A percentile compares a stretch with the other conserved stretches of the same genome.
phyloP scores from a whole-genome alignment of 495 filamentous ascomycete genomes.

The Penicillium silybi region DNA sequence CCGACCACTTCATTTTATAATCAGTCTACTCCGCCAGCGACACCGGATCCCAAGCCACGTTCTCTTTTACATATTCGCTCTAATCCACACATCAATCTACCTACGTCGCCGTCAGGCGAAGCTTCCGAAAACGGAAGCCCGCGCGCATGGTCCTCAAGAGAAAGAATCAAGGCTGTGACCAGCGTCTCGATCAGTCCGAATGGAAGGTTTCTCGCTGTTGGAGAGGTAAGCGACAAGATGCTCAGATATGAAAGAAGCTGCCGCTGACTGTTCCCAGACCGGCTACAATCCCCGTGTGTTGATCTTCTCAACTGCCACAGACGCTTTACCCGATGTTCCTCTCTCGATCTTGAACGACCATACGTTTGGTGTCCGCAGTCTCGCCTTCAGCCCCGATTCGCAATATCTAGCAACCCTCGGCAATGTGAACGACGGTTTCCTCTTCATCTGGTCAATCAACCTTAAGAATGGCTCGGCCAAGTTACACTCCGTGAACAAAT shows the following conservation, averaged over 20 bases:
- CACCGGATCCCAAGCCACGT: constrained; percentile 38
- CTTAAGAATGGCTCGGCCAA: constrained; percentile 76
- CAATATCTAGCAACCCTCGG: constrained; percentile 86
- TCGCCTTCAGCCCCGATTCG: constrained; percentile 86
- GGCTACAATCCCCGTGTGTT: constrained; percentile 90
- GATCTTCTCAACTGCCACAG: constrained; percentile 75
- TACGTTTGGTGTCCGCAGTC: constrained; percentile 78
- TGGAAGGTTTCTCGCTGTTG: constrained; percentile 84
- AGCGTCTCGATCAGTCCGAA: constrained; percentile 88
- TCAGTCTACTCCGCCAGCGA: constrained; percentile 57
- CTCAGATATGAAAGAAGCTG: background rate
- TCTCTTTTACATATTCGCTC: constrained; percentile 31
- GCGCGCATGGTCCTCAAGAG: constrained; percentile 78
- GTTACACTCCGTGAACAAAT: constrained; percentile 90
- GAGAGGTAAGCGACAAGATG: constrained; percentile 46
- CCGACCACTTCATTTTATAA: constrained; percentile 49
- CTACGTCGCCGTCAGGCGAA: constrained; percentile 40
- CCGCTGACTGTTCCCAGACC: constrained; percentile 39
- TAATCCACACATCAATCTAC: constrained; percentile 22
- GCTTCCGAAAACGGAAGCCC: constrained; percentile 57
- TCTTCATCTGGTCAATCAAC: constrained; percentile 88
- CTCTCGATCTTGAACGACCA: constrained; percentile 86
- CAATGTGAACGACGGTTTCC: constrained; percentile 84
- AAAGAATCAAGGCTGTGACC: constrained; percentile 93
- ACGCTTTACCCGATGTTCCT: constrained; percentile 73